Evolutionary conservation across 495 filamentous ascomycete species (phyloP).

Genomic region (Tuber umbilicatum): DNA sequence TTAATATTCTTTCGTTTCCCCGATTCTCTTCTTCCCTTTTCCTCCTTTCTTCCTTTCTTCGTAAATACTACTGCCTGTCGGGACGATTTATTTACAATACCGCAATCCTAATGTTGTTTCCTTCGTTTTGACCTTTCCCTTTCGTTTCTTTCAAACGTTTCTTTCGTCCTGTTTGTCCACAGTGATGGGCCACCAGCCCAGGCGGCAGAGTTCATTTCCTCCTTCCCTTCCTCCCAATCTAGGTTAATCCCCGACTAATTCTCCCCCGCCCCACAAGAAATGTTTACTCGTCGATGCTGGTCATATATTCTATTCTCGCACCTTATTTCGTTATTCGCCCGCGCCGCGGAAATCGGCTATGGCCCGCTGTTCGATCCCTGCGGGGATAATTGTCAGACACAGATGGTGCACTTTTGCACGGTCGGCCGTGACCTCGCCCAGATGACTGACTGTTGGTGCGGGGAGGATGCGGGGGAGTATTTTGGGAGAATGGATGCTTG

Average conservation of each 20-base stretch:
- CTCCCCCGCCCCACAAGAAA: not conserved
- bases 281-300: not conserved
- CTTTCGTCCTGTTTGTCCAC: not conserved
- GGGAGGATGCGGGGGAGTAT: conserved; percentile 17
- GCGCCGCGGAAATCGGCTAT: conserved; percentile 35
- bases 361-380: conserved; percentile 34
- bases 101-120: not conserved
- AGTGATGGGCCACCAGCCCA: not conserved
- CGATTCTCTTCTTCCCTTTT: too few relatives aligned
- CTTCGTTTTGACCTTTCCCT: not conserved
- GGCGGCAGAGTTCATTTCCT: conserved; percentile 1
- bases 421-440: conserved; percentile 27
- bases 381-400: conserved; percentile 38
- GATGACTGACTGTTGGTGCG: conserved; percentile 35
- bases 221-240: not conserved
- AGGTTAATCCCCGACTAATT: not conserved
- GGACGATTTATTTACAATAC: not conserved
- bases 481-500: conserved; percentile 33
- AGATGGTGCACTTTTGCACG: conserved; percentile 38
- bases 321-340: not conserved
- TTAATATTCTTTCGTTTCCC: not conserved
- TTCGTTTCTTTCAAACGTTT: not conserved
- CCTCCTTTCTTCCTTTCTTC: not conserved
- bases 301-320: not conserved
- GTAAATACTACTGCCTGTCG: not conserved